Base-by-base conservation (phyloP, 305 asterid genomes). In the Galium porrigens region DNA sequence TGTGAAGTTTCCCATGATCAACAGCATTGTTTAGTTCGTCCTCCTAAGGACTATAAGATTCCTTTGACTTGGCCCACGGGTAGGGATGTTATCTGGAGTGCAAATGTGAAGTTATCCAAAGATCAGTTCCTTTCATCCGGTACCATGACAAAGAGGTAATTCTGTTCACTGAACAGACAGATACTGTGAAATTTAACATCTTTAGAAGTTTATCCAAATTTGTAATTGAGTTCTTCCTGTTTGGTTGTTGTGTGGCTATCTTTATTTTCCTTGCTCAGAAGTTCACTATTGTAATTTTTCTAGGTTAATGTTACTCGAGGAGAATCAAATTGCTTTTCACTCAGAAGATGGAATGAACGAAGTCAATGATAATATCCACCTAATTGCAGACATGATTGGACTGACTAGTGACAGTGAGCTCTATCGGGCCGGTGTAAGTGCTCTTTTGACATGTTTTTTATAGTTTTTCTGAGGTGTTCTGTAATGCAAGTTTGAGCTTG, bases 41-140 rank as follows among this genome's bases (percentile, higher is more conserved):
- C 97, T 33, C 97, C 97, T 0, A 89, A 81, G 79, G 97, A 89
- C 62, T 92, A 92, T 72, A 92, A 89, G 81, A 89, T 75, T 72
- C 99, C 99, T 15, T 71, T 92, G 79, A 89, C 80, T 72, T 89
- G 99, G 99, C 97, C 99, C 34, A 70, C 82, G 65, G 96, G 99
- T 69, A 86, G 90, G 76, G 99, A 89, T 82, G 84, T 86, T 65
- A 77, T 86, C 72, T 89, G 96, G 96, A 89, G 95, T 64, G 99
- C 86, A 72, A 92, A 92, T 81, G 95, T 92, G 74, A 92, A 86
- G 84, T 79, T 92, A 69, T 82, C 95, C 73, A 89, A 89, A 81
- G 96, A 89, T 74, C 99, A 92, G 73, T 92, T 92, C 77, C 96
- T 92, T 78, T 89, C 99, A 60, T 92, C 99, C 0, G 97, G 99